Conservation (phyloP, 345 rosid species). For the Eucalyptus cloeziana region DNA sequence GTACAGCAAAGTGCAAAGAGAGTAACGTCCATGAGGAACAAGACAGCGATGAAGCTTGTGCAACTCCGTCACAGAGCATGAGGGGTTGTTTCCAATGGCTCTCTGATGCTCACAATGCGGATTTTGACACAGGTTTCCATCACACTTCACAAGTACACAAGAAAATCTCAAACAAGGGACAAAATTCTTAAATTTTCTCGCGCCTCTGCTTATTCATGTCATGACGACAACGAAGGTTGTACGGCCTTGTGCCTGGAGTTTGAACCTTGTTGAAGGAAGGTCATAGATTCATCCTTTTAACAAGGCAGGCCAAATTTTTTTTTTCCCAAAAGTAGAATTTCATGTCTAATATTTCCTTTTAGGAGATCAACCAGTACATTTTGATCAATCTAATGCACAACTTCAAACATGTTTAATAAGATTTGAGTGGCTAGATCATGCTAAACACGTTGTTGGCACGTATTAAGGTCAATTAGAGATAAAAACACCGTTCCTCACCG, state of each 20-base stretch:
- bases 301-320: background rate
- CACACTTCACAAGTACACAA: background rate
- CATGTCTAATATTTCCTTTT: background rate
- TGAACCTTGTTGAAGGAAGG: background rate
- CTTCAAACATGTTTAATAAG: background rate
- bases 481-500: background rate
- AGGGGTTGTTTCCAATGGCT: background rate
- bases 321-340: background rate
- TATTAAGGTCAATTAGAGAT: background rate
- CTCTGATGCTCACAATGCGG: background rate
- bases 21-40: background rate
- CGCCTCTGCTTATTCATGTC: background rate
- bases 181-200: background rate
- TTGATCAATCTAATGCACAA: background rate
- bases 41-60: background rate
- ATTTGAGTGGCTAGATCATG: background rate
- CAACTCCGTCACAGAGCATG: background rate
- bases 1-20: background rate
- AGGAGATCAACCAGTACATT: background rate
- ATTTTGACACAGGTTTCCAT: background rate
- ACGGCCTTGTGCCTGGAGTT: background rate
- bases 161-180: background rate
- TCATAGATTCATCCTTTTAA: background rate
- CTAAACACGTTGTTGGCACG: background rate
- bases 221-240: background rate